Percentiles rank a stretch among this genome's conserved stretches.
These are phyloP conservation scores for Yamadazyma akitaensis DNA, from an alignment of 805 yeast genomes.

Conservation along the genomic window DNA sequence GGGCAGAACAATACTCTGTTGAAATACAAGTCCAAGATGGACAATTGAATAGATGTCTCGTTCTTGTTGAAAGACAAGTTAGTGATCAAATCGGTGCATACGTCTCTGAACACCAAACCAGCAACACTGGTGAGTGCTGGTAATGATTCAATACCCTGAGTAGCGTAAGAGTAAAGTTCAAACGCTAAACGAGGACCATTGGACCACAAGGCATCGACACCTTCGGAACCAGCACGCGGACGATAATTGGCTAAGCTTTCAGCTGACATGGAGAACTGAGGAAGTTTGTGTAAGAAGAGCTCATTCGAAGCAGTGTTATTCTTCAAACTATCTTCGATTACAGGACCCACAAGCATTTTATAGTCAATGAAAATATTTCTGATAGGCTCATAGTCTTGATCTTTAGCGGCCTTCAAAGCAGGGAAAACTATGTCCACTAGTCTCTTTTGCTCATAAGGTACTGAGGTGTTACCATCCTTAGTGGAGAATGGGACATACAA, in stretches of 20 bases:
- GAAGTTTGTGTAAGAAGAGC: slow-evolving; percentile 38
- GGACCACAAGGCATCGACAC: slow-evolving; percentile 62
- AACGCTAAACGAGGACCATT: slow-evolving; percentile 55
- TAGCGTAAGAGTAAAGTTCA: slow-evolving; percentile 52
- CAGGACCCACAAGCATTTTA: slow-evolving; percentile 29
- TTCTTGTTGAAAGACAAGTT: slow-evolving; percentile 85
- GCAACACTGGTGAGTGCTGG: slow-evolving; percentile 36
- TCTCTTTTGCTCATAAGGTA: slow-evolving; percentile 52
- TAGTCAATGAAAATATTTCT: slow-evolving; percentile 32
- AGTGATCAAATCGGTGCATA: slow-evolving; percentile 69
- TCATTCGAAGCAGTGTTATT: slow-evolving; percentile 37
- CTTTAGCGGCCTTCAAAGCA: slow-evolving; percentile 37
- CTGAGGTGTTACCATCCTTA: slow-evolving; percentile 25
- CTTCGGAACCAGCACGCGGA: slow-evolving; percentile 25
- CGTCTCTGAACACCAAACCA: slow-evolving; percentile 66
- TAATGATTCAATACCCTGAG: slow-evolving; percentile 56
- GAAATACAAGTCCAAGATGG: slow-evolving; percentile 71
- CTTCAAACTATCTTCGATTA: slow-evolving; percentile 29
- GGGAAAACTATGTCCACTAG: slow-evolving; percentile 51
- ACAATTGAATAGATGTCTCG: slow-evolving; percentile 80
- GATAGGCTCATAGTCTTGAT: slow-evolving; percentile 40
- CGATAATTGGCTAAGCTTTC: slow-evolving; percentile 11
- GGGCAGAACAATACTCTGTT: slow-evolving; percentile 48
- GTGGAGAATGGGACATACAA: slow-evolving; percentile 35
- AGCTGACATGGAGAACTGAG: slow-evolving; percentile 25